Conservation (phyloP, 768 basidiomycete species). For the Tylopilus plumbeoviolaceoides region DNA sequence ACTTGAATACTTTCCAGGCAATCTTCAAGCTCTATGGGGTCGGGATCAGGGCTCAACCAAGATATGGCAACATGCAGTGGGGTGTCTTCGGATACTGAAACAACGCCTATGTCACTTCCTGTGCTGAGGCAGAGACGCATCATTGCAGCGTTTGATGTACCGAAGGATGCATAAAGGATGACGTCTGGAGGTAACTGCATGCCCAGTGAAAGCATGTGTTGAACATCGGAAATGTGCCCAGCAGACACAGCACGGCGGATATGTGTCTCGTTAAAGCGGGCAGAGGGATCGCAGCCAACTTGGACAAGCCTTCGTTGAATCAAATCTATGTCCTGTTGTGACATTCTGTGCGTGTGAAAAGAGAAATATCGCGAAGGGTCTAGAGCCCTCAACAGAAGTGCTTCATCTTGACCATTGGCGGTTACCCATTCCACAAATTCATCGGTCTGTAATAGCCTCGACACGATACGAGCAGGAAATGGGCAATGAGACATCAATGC, state of each 20-base stretch:
- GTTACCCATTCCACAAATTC: slow-evolving; percentile 13
- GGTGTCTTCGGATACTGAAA: background rate
- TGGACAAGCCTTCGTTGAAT: slow-evolving; percentile 9
- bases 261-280: background rate
- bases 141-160: background rate
- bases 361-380: background rate
- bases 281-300: background rate
- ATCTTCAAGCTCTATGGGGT: background rate
- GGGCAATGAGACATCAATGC: background rate
- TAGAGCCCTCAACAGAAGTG: background rate
- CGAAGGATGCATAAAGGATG: background rate
- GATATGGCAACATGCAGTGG: background rate
- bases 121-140: background rate
- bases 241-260: background rate
- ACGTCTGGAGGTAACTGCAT: slow-evolving; percentile 1
- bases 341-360: background rate
- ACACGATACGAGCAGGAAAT: background rate
- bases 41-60: background rate
- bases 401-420: background rate
- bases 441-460: background rate
- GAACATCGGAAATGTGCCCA: slow-evolving; percentile 6
- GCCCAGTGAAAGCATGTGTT: background rate
- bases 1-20: background rate
- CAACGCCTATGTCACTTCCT: background rate
- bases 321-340: background rate